These are phyloP conservation scores for Guadua angustifolia DNA, from an alignment of 176 grass and related monocot species.

Conservation along the genomic window DNA sequence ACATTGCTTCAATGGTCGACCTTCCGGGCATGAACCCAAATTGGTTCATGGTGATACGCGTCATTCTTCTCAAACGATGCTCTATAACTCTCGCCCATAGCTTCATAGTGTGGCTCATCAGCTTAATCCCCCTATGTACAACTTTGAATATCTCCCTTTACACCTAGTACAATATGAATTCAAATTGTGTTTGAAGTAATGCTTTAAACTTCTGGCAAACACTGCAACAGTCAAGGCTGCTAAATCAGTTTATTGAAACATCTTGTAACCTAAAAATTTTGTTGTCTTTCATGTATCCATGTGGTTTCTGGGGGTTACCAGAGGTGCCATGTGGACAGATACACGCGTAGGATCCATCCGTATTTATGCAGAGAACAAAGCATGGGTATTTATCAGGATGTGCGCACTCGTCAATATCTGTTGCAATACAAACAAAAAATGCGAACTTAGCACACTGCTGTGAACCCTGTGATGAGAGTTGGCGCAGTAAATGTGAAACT, in stretches of 20 bases:
- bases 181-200: background rate
- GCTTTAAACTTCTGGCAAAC: background rate
- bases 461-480: background rate
- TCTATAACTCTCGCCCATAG: too few species aligned
- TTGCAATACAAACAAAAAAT: background rate
- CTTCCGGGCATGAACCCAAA: too few species aligned
- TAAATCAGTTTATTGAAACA: background rate
- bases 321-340: conserved; percentile 9
- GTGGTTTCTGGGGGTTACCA: background rate
- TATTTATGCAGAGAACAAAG: background rate
- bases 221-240: background rate
- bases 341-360: background rate
- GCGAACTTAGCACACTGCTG: background rate
- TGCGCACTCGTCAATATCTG: background rate
- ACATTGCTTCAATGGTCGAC: too few species aligned
- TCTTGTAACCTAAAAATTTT: conserved; percentile 18
- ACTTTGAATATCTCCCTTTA: too few species aligned
- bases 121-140: too few species aligned
- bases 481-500: background rate
- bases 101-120: too few species aligned
- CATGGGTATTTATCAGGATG: conserved; percentile 1
- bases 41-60: too few species aligned
- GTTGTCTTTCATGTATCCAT: conserved; percentile 6
- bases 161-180: background rate
- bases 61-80: too few species aligned